Evolutionary conservation across 2,329 filamentous ascomycete genomes (phyloP), one percentile per base, ranked within the genome.

Genomic region (Hysterium pulicare): DNA sequence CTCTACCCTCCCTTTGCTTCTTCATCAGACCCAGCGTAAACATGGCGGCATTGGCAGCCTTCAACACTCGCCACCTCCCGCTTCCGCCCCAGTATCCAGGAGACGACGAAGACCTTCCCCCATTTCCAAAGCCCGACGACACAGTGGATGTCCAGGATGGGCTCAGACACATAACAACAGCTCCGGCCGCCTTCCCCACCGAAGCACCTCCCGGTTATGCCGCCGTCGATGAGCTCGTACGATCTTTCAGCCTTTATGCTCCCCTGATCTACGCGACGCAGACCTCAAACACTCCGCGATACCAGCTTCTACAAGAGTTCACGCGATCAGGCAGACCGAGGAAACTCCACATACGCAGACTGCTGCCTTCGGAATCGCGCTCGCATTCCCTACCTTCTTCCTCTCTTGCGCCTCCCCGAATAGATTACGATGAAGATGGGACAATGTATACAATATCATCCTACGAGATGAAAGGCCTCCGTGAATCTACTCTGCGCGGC

Each of bases 231-330:
- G 37, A 46, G 3, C 46, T 49, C 17, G 50, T 48, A 7, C 42
- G 31, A 7, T 47, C 38, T 13, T 55, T 57, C 40, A 45, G 47
- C 3, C 43, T 58, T 15, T 30, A 44, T 8, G 47, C 32, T 2
- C 44, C 49, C 3, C 47, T 61, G 26, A 41, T 61, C 20, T 57
- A 57, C 35, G 42, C 51, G 7, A 52, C 47, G 3, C 40, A 39
- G 23, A 54, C 48, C 17, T 47, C 44, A 17, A 47, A 44, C 28
- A 21, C 48, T 7, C 56, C 57, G 7, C 41, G 51, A 20, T 61
- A 59, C 40, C 57, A 61, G 35, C 13, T 61, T 21, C 41, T 49
- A 15, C 49, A 49, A 35, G 46, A 52, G 1, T 45, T 48, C 23
- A 46, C 46, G 6, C 38, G 33, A 2, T 38, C 32, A 19, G 50